These are phyloP conservation scores for Escallonia herrerae DNA, from an alignment of 129 eudicot species.

Conservation along the genomic window DNA sequence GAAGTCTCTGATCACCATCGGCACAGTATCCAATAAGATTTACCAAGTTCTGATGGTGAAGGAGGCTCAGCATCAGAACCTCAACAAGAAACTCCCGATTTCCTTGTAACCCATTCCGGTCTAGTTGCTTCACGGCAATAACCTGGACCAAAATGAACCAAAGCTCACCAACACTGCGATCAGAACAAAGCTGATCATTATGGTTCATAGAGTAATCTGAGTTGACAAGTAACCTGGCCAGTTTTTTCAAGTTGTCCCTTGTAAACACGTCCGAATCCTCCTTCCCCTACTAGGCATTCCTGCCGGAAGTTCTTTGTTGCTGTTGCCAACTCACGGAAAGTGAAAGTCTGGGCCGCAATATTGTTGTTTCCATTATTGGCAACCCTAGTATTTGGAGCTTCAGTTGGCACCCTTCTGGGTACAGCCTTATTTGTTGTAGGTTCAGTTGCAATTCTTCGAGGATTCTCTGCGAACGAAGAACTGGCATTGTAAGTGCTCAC, in stretches of 20 bases:
- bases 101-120: slow-evolving; percentile 78
- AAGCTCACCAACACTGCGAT: too few relatives aligned
- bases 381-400: slow-evolving; percentile 24
- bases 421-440: slow-evolving; percentile 11
- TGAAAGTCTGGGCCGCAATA: slow-evolving; percentile 60
- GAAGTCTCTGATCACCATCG: slow-evolving; percentile 80
- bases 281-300: slow-evolving; percentile 73
- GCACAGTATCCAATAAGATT: slow-evolving; percentile 81
- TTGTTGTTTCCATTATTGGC: slow-evolving; percentile 27
- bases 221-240: slow-evolving; percentile 39
- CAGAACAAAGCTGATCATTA: not conserved
- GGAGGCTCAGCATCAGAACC: slow-evolving; percentile 78
- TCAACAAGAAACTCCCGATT: slow-evolving; percentile 72
- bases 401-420: slow-evolving; percentile 14
- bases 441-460: slow-evolving; percentile 16
- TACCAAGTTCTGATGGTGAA: slow-evolving; percentile 64
- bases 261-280: slow-evolving; percentile 87
- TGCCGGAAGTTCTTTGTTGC: slow-evolving; percentile 80
- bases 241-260: slow-evolving; percentile 54
- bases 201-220: not conserved
- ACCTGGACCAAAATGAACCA: slow-evolving; percentile 23
- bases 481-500: not conserved
- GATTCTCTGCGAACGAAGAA: slow-evolving; percentile 21
- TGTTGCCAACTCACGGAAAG: slow-evolving; percentile 58
- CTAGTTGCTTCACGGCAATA: slow-evolving; percentile 79